Percentiles rank a stretch among this genome's conserved stretches.
Evolutionary conservation across 1,284 basidiomycete species (phyloP).

Genomic region (Entoloma clypeatum): DNA sequence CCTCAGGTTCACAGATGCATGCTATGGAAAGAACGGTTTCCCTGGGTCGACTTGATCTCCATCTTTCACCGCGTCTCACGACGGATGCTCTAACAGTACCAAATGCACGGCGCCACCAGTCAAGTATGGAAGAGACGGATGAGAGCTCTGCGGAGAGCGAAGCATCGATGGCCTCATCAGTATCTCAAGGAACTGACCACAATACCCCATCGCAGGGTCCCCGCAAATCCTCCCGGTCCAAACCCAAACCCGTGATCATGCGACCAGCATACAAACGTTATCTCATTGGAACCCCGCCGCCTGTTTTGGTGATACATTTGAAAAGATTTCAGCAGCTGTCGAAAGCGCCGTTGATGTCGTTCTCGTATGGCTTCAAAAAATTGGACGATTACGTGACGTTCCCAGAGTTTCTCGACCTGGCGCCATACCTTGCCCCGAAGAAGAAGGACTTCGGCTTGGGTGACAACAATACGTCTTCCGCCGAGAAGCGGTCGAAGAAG

Average conservation of each 20-base stretch:
- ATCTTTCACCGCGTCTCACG: too few species aligned
- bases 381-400: slow-evolving; percentile 87
- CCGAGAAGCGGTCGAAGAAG: slow-evolving; percentile 15
- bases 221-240: slow-evolving; percentile 10
- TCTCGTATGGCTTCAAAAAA: slow-evolving; percentile 74
- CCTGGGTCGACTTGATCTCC: slow-evolving; percentile 51
- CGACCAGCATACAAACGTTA: slow-evolving; percentile 91
- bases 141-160: slow-evolving; percentile 49
- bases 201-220: background rate
- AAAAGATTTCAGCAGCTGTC: slow-evolving; percentile 87
- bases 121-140: slow-evolving; percentile 29
- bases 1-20: too few species aligned
- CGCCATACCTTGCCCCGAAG: slow-evolving; percentile 82
- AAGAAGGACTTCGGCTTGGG: slow-evolving; percentile 64
- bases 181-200: slow-evolving; percentile 27
- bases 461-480: slow-evolving; percentile 25
- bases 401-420: slow-evolving; percentile 80
- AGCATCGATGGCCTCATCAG: slow-evolving; percentile 38
- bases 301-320: slow-evolving; percentile 87
- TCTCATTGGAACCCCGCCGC: slow-evolving; percentile 82
- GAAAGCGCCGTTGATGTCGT: slow-evolving; percentile 47
- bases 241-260: slow-evolving; percentile 61
- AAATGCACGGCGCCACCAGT: slow-evolving; percentile 14
- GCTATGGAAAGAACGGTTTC: too few species aligned
- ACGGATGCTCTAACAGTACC: slow-evolving; percentile 26